Evolutionary conservation across 805 yeast species (phyloP), one percentile per base, ranked within the genome.

Genomic region (Metschnikowia lachancei): DNA sequence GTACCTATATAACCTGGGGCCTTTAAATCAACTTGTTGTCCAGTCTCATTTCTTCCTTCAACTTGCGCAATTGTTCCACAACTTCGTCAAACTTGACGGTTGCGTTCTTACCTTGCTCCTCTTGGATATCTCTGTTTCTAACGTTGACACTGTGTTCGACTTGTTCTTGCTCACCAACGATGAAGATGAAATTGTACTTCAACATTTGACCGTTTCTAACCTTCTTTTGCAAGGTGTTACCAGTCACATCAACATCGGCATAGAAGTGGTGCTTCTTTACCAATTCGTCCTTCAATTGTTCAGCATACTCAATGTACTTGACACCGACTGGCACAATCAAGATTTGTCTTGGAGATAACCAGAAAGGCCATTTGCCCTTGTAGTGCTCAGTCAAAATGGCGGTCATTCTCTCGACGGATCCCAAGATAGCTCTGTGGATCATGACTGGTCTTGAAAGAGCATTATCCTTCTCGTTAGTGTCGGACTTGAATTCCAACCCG

Each of bases 351-450:
- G 99, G 99, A n/a, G 98, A 91, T 65, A 94, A 78, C 99, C 99
- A 94, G 80, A 94, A 88, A 63, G 99, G 99, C 99, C 99, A 94
- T 69, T 90, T 94, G 63, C 99, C 99, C 65, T 91, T 96, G 73
- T 78, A 94, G 75, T 94, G 99, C 73, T 94, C 99, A 49, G 96
- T 91, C 69, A 94, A 82, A 60, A 94, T 92, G 53, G 97, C 99
- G 53, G 96, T 87, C 98, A 94, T 91, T 79, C 99, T 87, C 78
- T 94, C 99, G 51, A 94, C 95, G 38, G 97, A 88, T 58, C 99
- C 99, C 65, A 92, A 80, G 57, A 94, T 89, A 56, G 99, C 99
- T 74, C 99, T 87, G 77, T 94, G 99, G 64, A 94, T 92, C 98
- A 94, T 94, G 46, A 94, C 99, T 42, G 99, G 99, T 70, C 96